Evolutionary conservation across 2,329 filamentous ascomycete species (phyloP), one percentile per base, ranked within the genome.

Genomic region (Berkeleyomyces basicola): DNA sequence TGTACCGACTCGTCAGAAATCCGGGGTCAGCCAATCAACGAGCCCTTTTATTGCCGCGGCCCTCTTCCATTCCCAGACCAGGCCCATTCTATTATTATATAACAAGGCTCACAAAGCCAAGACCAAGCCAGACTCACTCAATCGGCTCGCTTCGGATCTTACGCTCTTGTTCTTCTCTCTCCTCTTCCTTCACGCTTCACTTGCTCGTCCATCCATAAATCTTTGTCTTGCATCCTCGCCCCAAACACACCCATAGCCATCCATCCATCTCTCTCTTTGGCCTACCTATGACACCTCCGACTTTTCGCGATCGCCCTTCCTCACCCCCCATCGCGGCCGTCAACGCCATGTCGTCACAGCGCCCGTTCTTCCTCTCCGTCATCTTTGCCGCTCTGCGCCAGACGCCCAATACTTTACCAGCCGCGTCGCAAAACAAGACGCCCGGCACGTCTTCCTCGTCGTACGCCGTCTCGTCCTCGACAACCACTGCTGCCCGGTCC

Each of bases 361-460:
- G 78, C 59, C 78, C 79, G 57, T 81, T 77, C 70, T 80, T 81
- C 72, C 77, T 81, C 68, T 79, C 79, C 57, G 78, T 76, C 68
- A 80, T 81, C 72, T 75, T 81, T 70, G 76, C 78, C 70, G 77
- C 79, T 70, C 79, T 81, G 69, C 77, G 79, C 60, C 77, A 78
- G 64, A 58, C 61, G 9, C 51, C 77, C 77, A 68, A 70, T 72
- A 10, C 71, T 75, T 23, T 67, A 74, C 49, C 68, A 14, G 42
- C 71, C 69, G 70, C 68, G 66, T 70, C 67, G 68, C 67, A 67
- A 42, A 63, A 66, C 66, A 74, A 58, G 75, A 73, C 67, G 58
- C 73, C 74, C 68, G 68, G 71, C 39, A 65, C 70, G 14, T 63
- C 70, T 1, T 65, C 71, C 16, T 65, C 70, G 31, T 62, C 66